Conservation (phyloP, 2,329 filamentous ascomycete genomes). For the Ceratocystis cacaofunesta region DNA sequence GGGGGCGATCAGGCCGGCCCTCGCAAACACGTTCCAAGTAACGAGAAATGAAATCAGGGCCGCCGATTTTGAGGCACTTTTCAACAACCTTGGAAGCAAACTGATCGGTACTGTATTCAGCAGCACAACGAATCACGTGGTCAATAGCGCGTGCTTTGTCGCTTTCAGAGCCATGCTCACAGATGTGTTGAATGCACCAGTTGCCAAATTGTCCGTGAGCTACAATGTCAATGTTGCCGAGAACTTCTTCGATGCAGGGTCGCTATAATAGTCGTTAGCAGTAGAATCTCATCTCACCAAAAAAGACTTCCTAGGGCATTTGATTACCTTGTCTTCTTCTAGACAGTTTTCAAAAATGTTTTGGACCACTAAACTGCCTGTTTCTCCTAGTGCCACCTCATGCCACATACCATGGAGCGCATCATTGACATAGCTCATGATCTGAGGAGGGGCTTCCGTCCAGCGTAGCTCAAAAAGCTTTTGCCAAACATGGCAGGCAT, state of each 20-base stretch:
- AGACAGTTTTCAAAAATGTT: constrained; percentile 99
- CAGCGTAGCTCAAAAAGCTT: constrained; percentile 97
- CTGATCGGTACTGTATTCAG: constrained; percentile 97
- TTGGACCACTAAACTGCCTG: constrained; percentile 92
- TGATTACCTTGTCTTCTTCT: constrained; percentile 83
- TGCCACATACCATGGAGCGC: constrained; percentile 95
- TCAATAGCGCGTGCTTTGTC: constrained; percentile 91
- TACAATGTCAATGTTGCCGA: constrained; percentile 88
- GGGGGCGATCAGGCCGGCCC: constrained; percentile 74
- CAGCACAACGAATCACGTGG: constrained; percentile 82
- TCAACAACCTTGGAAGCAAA: constrained; percentile 98
- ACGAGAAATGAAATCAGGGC: constrained; percentile 73
- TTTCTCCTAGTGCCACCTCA: constrained; percentile 91
- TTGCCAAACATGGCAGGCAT: constrained; percentile 98
- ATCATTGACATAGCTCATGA: constrained; percentile 98
- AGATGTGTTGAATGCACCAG: constrained; percentile 99
- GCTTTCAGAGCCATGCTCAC: constrained; percentile 80
- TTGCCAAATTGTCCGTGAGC: constrained; percentile 97
- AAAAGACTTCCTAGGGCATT: neutral
- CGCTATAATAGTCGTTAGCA: constrained; percentile 41
- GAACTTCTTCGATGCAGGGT: constrained; percentile 90
- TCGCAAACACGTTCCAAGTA: constrained; percentile 93
- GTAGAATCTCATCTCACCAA: neutral
- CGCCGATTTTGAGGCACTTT: constrained; percentile 96
- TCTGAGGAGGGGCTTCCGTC: constrained; percentile 86